Evolutionary conservation across 257 asterid genomes (phyloP).

Genomic region (Ballota nigra): DNA sequence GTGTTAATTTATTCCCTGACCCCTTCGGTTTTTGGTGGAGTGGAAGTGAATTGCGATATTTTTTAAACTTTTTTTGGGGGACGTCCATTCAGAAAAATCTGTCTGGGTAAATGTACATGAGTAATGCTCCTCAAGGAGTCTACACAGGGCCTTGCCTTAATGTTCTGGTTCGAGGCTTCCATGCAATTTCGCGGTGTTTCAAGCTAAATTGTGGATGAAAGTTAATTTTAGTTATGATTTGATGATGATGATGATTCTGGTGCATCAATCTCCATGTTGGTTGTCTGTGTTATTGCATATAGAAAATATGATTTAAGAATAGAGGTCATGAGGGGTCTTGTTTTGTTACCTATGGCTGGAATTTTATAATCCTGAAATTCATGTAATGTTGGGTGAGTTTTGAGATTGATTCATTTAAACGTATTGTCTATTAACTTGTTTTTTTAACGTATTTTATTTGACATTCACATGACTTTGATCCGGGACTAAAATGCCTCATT

Average conservation of each 20-base stretch:
- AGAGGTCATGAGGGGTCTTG: background rate
- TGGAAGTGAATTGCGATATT: background rate
- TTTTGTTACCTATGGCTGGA: background rate
- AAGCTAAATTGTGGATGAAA: background rate
- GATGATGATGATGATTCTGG: background rate
- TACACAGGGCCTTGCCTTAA: background rate
- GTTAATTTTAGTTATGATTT: conserved; percentile 9
- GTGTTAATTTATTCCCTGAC: background rate
- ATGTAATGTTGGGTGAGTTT: background rate
- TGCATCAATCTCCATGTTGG: background rate
- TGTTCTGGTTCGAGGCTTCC: background rate
- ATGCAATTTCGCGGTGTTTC: background rate
- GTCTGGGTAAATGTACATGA: background rate
- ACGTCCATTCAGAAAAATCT: conserved; percentile 10
- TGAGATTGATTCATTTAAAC: background rate
- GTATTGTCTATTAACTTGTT: background rate
- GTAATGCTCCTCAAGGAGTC: background rate
- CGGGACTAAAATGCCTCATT: no score
- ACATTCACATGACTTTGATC: no score
- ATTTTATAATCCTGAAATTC: background rate
- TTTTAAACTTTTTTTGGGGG: background rate
- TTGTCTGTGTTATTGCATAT: background rate
- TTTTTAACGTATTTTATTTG: background rate
- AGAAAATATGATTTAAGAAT: background rate
- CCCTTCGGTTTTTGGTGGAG: conserved; percentile 19